Evolutionary conservation across 257 asterid species (phyloP).

Genomic region (Gentiana dahurica): DNA sequence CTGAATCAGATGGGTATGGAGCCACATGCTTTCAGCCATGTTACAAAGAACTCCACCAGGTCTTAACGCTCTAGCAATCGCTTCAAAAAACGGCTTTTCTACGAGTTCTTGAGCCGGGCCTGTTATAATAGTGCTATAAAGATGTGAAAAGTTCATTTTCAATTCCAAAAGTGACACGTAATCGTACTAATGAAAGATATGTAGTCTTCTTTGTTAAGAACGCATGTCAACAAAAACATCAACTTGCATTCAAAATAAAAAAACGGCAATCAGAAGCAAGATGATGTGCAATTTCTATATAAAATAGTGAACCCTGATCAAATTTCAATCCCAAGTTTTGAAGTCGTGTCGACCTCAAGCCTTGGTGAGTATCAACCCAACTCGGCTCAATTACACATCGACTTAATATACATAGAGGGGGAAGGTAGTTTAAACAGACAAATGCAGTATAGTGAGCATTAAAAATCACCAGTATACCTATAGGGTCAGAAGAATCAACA

Average conservation of each 20-base stretch:
- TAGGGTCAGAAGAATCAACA: slow-evolving; percentile 97
- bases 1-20: slow-evolving; percentile 90
- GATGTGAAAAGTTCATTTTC: not conserved
- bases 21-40: slow-evolving; percentile 99
- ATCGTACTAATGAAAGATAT: too few relatives aligned
- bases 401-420: too few relatives aligned
- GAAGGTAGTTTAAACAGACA: not conserved
- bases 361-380: too few relatives aligned
- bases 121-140: slow-evolving; percentile 10
- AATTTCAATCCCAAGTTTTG: too few relatives aligned
- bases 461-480: slow-evolving; percentile 43
- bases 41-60: slow-evolving; percentile 97
- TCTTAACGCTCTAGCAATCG: slow-evolving; percentile 69
- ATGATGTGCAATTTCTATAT: not conserved
- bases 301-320: too few relatives aligned
- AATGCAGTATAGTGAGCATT: too few relatives aligned
- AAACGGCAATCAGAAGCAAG: not conserved
- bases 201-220: too few relatives aligned
- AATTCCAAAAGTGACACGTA: too few relatives aligned
- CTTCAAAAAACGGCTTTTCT: slow-evolving; percentile 84
- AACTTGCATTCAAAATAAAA: too few relatives aligned
- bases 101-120: slow-evolving; percentile 98
- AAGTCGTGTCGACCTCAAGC: too few relatives aligned
- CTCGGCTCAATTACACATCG: too few relatives aligned
- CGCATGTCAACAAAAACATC: too few relatives aligned